These are phyloP conservation scores for Amylocystis lapponica DNA, from an alignment of 768 basidiomycete genomes.

Conservation along the genomic window DNA sequence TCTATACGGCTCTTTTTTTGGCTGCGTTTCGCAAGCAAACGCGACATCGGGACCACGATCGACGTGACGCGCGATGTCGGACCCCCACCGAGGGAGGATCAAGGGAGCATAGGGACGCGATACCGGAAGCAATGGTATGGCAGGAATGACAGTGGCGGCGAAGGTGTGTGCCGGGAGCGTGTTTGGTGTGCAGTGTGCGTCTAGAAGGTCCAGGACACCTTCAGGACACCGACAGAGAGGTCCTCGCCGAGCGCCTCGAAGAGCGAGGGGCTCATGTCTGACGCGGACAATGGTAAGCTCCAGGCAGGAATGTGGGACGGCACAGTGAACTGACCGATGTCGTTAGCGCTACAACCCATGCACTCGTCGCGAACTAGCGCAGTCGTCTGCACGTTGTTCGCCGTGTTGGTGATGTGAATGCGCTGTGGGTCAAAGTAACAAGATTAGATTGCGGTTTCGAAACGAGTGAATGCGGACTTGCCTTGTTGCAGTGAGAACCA, in stretches of 20 bases:
- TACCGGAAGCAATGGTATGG: constrained; percentile 3
- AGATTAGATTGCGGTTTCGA: constrained; percentile 9
- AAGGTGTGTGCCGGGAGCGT: not conserved
- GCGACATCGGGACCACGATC: too few relatives aligned
- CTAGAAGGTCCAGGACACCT: constrained; percentile 61
- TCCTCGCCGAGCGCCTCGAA: constrained; percentile 44
- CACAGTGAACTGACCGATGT: constrained; percentile 45
- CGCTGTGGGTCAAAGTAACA: constrained; percentile 34
- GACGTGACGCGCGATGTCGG: too few relatives aligned
- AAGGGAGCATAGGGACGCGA: not conserved
- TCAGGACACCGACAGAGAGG: constrained; percentile 44
- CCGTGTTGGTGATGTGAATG: constrained; percentile 55
- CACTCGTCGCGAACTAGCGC: constrained; percentile 54
- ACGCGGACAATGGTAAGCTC: not conserved
- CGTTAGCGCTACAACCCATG: constrained; percentile 41
- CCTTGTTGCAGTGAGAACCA: constrained; percentile 58
- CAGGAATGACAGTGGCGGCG: constrained; percentile 2
- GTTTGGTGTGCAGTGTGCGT: constrained; percentile 7
- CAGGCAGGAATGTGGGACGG: not conserved
- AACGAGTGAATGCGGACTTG: constrained; percentile 22
- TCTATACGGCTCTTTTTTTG: too few relatives aligned
- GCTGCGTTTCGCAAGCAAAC: too few relatives aligned
- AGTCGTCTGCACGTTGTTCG: constrained; percentile 43
- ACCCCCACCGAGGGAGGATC: too few relatives aligned
- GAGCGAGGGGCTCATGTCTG: constrained; percentile 63